phyloP scores from a whole-genome alignment of 1,139 yeast species.

The Casaregolazyma lundiana region DNA sequence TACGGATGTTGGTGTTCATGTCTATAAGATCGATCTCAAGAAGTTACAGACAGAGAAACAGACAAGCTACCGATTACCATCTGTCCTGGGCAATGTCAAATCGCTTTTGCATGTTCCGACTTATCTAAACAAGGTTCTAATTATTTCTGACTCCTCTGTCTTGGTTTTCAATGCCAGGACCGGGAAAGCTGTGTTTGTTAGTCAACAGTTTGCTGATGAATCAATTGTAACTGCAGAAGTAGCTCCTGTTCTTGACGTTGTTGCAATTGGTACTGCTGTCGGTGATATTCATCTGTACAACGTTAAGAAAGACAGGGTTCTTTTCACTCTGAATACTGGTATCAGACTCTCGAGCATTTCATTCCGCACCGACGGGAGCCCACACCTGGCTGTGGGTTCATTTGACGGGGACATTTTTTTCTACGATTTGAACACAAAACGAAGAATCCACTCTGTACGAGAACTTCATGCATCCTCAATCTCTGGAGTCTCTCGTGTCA shows the following conservation, averaged over 20 bases:
- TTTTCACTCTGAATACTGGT: constrained; percentile 59
- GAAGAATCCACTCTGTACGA: constrained; percentile 72
- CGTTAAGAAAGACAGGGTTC: constrained; percentile 56
- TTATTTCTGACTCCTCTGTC: constrained; percentile 57
- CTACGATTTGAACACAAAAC: constrained; percentile 68
- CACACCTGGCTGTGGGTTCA: constrained; percentile 79
- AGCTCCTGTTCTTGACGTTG: constrained; percentile 82
- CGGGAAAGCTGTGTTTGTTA: constrained; percentile 63
- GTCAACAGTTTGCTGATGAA: constrained; percentile 42
- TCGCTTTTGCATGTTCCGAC: constrained; percentile 83
- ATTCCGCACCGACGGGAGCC: constrained; percentile 87
- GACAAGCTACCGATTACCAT: constrained; percentile 55
- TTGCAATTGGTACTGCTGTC: constrained; percentile 69
- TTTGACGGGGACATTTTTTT: constrained; percentile 79
- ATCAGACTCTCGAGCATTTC: constrained; percentile 66
- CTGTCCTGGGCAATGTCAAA: constrained; percentile 63
- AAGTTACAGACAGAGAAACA: constrained; percentile 47
- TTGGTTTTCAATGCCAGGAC: constrained; percentile 69
- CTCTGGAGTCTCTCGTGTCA: constrained; percentile 77
- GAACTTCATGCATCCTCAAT: constrained; percentile 63
- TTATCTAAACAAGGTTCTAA: constrained; percentile 79
- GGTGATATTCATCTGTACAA: constrained; percentile 69
- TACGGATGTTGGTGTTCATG: constrained; percentile 50
- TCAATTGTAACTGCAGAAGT: constrained; percentile 56
- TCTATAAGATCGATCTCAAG: constrained; percentile 53